These are phyloP conservation scores for Saccharomycopsis lassenensis DNA, from an alignment of 805 yeast genomes.

Conservation along the genomic window DNA sequence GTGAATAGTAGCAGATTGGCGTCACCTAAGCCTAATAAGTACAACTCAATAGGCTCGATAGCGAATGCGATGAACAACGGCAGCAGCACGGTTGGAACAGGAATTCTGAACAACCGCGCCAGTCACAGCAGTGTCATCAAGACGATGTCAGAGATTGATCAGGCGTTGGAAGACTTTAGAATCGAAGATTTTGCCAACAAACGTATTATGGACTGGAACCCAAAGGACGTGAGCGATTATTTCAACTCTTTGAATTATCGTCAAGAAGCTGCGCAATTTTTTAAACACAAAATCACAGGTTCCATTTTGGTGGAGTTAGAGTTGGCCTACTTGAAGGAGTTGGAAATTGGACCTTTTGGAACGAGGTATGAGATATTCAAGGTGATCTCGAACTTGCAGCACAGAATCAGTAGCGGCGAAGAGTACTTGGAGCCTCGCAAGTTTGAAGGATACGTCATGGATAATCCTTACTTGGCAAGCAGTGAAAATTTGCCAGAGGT, in stretches of 20 bases:
- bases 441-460: constrained; percentile 18
- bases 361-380: constrained; percentile 87
- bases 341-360: constrained; percentile 88
- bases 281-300: constrained; percentile 84
- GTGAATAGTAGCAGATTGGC: constrained; percentile 4
- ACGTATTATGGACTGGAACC: constrained; percentile 48
- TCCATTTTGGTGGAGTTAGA: constrained; percentile 77
- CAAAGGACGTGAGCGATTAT: constrained; percentile 74
- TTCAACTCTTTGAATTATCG: constrained; percentile 69
- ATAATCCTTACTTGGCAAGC: constrained; percentile 18
- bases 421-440: not conserved
- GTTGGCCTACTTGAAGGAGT: constrained; percentile 74
- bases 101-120: constrained; percentile 11
- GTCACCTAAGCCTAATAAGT: constrained; percentile 2
- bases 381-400: constrained; percentile 63
- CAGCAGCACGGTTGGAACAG: not conserved
- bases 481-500: not conserved
- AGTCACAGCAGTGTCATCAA: constrained; percentile 34
- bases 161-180: constrained; percentile 46
- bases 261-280: constrained; percentile 60
- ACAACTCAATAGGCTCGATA: not conserved
- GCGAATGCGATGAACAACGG: constrained; percentile 2
- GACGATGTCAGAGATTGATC: constrained; percentile 63
- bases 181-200: constrained; percentile 19
- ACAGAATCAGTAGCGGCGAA: constrained; percentile 14